Evolutionary conservation across 208 protist genomes (phyloP).

Genomic region (Balamuthia mandrillaris): DNA sequence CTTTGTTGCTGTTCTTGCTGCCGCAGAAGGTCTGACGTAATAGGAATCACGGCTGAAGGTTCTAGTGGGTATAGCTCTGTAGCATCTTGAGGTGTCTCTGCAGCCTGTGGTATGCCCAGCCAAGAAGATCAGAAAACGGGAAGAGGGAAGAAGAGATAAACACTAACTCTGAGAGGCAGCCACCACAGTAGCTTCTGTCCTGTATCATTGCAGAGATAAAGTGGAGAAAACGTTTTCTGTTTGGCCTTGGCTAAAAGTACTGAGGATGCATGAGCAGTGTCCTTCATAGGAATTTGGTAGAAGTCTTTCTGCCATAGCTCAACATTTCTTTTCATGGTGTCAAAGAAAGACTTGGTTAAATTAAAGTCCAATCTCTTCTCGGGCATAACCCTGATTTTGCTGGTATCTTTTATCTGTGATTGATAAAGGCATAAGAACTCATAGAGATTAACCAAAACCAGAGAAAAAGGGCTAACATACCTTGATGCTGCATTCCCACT

Average conservation of each 20-base stretch:
- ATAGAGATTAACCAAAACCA: neutral
- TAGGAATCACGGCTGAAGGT: no score
- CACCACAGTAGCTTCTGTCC: no score
- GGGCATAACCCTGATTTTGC: neutral
- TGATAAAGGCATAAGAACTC: neutral
- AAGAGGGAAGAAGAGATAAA: no score
- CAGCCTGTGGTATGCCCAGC: no score
- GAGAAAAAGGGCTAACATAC: neutral
- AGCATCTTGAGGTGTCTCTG: neutral
- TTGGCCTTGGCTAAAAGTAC: neutral
- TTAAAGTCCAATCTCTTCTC: constrained; percentile 10
- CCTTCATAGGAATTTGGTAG: neutral
- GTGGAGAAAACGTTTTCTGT: neutral
- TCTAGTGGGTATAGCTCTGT: neutral
- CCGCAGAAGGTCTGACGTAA: no score
- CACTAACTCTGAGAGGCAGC: no score
- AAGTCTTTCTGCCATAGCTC: constrained; percentile 24
- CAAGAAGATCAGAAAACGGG: no score
- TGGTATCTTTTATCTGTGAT: constrained; percentile 8
- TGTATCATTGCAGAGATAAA: neutral
- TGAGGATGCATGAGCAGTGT: neutral
- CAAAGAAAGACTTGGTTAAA: constrained; percentile 39
- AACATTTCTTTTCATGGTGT: constrained; percentile 31
- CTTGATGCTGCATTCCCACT: neutral
- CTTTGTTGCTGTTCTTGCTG: no score